phyloP scores from a whole-genome alignment of 768 basidiomycete genomes.

The Floccularia luteovirens region DNA sequence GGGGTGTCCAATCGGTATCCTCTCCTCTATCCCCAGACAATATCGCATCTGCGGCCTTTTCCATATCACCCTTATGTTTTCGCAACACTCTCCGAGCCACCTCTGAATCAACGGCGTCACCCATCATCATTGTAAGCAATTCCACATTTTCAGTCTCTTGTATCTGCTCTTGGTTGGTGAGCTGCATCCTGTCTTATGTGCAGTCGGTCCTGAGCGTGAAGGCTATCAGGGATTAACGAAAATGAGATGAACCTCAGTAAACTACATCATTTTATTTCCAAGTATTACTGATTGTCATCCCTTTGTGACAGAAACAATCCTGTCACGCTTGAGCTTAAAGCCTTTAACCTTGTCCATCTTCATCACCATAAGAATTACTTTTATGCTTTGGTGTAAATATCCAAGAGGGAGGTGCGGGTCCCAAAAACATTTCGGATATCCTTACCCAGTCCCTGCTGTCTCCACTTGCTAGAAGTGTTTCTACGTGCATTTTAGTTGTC shows the following conservation, averaged over 20 bases:
- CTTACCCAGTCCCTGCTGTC: constrained; percentile 86
- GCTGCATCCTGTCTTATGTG: constrained; percentile 11
- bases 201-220: no score
- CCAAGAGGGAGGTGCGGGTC: constrained; percentile 78
- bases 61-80: constrained; percentile 51
- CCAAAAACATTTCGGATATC: constrained; percentile 93
- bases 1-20: constrained; percentile 8
- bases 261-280: no score
- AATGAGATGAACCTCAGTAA: no score
- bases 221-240: no score
- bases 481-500: constrained; percentile 25
- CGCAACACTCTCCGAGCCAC: constrained; percentile 48
- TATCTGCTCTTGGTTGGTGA: constrained; percentile 17
- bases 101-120: constrained; percentile 29
- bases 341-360: constrained; percentile 45
- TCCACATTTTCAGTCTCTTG: constrained; percentile 23
- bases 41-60: constrained; percentile 48
- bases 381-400: constrained; percentile 91
- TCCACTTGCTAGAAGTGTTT: constrained; percentile 76
- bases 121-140: constrained; percentile 24
- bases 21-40: constrained; percentile 44
- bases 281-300: no score
- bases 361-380: constrained; percentile 74
- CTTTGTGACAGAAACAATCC: no score
- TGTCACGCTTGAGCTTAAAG: no score